Percentiles rank a stretch among this genome's conserved stretches.
These are phyloP conservation scores for Exobasidium cylindrosporum DNA, from an alignment of 1,284 basidiomycete genomes.

Conservation along the genomic window DNA sequence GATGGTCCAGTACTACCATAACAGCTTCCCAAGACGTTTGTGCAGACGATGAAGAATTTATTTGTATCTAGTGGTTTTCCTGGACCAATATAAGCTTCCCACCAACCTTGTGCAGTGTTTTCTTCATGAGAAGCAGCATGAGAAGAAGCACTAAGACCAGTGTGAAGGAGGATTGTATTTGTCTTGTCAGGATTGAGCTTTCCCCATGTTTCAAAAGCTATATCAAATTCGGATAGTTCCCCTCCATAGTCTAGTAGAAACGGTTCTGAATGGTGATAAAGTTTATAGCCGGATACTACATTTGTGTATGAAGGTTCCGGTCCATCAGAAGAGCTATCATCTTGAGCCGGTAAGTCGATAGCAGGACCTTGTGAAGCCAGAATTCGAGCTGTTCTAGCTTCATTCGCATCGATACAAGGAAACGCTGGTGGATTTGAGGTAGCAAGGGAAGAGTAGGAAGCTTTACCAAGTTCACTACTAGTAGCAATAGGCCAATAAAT, in stretches of 20 bases:
- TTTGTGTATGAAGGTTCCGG: slow-evolving; percentile 58
- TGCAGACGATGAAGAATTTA: slow-evolving; percentile 89
- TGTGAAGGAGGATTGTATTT: slow-evolving; percentile 95
- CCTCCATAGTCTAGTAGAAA: slow-evolving; percentile 72
- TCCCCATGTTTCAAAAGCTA: slow-evolving; percentile 99
- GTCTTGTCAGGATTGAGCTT: slow-evolving; percentile 71
- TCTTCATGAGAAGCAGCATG: slow-evolving; percentile 81
- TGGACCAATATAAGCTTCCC: slow-evolving; percentile 97
- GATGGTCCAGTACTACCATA: slow-evolving; percentile 95
- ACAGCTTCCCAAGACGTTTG: slow-evolving; percentile 95
- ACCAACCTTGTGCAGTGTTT: slow-evolving; percentile 88
- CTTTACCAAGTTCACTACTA: no score
- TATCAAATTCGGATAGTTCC: slow-evolving; percentile 69
- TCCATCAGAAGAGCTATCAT: slow-evolving; percentile 34
- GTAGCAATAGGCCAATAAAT: no score
- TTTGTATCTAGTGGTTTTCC: slow-evolving; percentile 84
- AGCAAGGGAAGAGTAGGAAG: not conserved
- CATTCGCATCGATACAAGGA: slow-evolving; percentile 53
- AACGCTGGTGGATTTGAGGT: slow-evolving; percentile 24
- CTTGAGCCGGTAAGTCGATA: slow-evolving; percentile 8
- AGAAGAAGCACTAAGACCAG: slow-evolving; percentile 88
- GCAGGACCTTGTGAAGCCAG: slow-evolving; percentile 19
- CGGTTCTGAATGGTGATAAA: slow-evolving; percentile 58
- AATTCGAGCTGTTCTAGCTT: slow-evolving; percentile 37
- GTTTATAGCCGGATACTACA: slow-evolving; percentile 56